These are phyloP conservation scores for Podaxis sp. DNA, from an alignment of 768 basidiomycete species.

Conservation along the genomic window DNA sequence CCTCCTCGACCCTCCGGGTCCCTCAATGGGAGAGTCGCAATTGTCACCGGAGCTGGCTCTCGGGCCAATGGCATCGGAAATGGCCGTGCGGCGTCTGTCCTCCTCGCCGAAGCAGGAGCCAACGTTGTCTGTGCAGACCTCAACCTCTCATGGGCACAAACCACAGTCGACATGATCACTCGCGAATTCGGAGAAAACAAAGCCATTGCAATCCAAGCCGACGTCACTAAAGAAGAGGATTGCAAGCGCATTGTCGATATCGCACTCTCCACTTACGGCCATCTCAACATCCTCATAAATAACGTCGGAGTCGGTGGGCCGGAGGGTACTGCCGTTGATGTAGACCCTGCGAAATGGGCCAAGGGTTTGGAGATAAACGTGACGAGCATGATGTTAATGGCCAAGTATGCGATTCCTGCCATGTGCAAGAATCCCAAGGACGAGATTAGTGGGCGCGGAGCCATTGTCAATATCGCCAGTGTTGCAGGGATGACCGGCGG, in stretches of 20 bases:
- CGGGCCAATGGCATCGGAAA: slow-evolving; percentile 40
- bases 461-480: slow-evolving; percentile 42
- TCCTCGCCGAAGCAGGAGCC: slow-evolving; percentile 42
- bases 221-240: slow-evolving; percentile 34
- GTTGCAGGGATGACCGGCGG: slow-evolving; percentile 39
- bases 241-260: slow-evolving; percentile 37
- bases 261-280: slow-evolving; percentile 34
- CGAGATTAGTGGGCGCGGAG: slow-evolving; percentile 33
- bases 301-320: slow-evolving; percentile 42
- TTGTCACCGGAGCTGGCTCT: slow-evolving; percentile 44
- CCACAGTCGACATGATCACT: slow-evolving; percentile 39
- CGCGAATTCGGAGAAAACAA: slow-evolving; percentile 34
- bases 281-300: slow-evolving; percentile 43
- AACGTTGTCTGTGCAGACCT: slow-evolving; percentile 36
- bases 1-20: slow-evolving; percentile 35
- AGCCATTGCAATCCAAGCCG: slow-evolving; percentile 34
- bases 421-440: slow-evolving; percentile 37
- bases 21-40: slow-evolving; percentile 35
- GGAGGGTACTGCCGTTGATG: slow-evolving; percentile 36
- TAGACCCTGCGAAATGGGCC: slow-evolving; percentile 35
- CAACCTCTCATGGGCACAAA: slow-evolving; percentile 35
- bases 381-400: slow-evolving; percentile 45
- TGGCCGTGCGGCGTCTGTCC: slow-evolving; percentile 40
- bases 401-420: slow-evolving; percentile 41
- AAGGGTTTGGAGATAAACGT: slow-evolving; percentile 38